These are phyloP conservation scores for Mycosphaerelloides madeirae DNA, from an alignment of 2,329 filamentous ascomycete species.

Conservation along the genomic window DNA sequence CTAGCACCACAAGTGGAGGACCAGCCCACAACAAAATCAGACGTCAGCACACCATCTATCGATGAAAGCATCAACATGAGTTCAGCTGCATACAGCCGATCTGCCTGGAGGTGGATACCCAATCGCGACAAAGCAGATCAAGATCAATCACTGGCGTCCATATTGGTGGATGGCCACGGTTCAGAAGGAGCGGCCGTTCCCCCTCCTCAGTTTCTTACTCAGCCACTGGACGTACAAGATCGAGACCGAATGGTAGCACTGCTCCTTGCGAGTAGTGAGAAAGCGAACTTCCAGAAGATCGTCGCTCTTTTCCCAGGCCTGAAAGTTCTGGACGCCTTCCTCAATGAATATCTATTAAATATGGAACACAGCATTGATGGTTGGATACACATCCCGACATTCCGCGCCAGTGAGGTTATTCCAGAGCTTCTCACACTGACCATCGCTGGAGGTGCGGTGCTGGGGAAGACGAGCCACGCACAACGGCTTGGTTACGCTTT, in stretches of 20 bases:
- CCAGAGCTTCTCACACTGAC: conserved; percentile 17
- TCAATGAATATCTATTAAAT: conserved; percentile 16
- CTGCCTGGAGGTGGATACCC: conserved; percentile 19
- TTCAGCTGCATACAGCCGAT: conserved; percentile 16
- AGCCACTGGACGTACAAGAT: conserved; percentile 11
- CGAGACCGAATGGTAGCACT: conserved; percentile 19
- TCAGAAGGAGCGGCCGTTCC: conserved; percentile 7
- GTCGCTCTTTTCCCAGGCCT: conserved; percentile 14
- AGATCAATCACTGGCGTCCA: conserved; percentile 13
- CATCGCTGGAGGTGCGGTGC: conserved; percentile 16
- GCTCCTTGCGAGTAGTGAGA: conserved; percentile 16
- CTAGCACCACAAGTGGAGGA: conserved; percentile 7
- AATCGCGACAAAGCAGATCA: conserved; percentile 13
- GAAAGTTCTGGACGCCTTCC: conserved; percentile 16
- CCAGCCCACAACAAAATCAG: conserved; percentile 6
- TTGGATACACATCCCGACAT: conserved; percentile 19
- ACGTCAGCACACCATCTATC: conserved; percentile 14
- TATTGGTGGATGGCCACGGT: conserved; percentile 15
- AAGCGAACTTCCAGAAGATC: conserved; percentile 18
- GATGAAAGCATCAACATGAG: conserved; percentile 20
- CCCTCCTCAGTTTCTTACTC: conserved; percentile 7
- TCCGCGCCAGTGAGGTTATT: conserved; percentile 8
- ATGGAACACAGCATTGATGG: conserved; percentile 22
- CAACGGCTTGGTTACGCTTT: conserved; percentile 19
- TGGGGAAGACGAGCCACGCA: conserved; percentile 17